A percentile compares a stretch with the other conserved stretches of the same genome.
Conservation (phyloP, 2,329 filamentous ascomycete genomes). For the Scleromitrula shiraiana region DNA sequence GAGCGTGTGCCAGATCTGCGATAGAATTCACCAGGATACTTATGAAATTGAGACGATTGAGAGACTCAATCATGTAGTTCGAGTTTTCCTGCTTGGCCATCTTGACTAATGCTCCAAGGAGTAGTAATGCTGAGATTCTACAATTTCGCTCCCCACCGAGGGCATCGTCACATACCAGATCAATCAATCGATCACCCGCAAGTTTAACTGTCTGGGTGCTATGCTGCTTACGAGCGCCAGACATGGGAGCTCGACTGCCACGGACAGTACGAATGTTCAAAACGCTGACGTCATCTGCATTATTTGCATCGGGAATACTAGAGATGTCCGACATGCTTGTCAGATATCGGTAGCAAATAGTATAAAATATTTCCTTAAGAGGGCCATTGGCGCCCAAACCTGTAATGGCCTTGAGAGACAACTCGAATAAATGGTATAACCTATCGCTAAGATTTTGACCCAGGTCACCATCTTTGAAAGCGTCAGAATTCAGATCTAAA, state of each 20-base stretch:
- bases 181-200: conserved; percentile 73
- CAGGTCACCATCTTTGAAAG: conserved; percentile 37
- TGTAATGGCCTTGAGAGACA: conserved; percentile 71
- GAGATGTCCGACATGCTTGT: conserved; percentile 54
- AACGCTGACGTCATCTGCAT: background rate
- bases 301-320: conserved; percentile 24
- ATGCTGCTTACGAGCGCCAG: conserved; percentile 39
- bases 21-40: conserved; percentile 85
- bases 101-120: conserved; percentile 71
- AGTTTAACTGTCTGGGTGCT: conserved; percentile 65
- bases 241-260: conserved; percentile 26
- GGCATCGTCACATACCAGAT: conserved; percentile 86
- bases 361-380: conserved; percentile 80
- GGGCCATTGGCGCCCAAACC: conserved; percentile 62
- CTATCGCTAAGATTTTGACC: conserved; percentile 79
- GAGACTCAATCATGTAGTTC: conserved; percentile 65
- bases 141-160: conserved; percentile 75
- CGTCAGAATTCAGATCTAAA: conserved; percentile 49
- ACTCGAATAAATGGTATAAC: conserved; percentile 83
- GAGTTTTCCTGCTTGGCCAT: conserved; percentile 66
- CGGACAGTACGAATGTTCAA: background rate
- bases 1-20: conserved; percentile 66
- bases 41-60: conserved; percentile 84
- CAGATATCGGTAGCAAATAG: conserved; percentile 82
- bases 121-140: conserved; percentile 75